Base-by-base conservation (phyloP, 2,329 filamentous ascomycete genomes). In the Cordyceps tenuipes region DNA sequence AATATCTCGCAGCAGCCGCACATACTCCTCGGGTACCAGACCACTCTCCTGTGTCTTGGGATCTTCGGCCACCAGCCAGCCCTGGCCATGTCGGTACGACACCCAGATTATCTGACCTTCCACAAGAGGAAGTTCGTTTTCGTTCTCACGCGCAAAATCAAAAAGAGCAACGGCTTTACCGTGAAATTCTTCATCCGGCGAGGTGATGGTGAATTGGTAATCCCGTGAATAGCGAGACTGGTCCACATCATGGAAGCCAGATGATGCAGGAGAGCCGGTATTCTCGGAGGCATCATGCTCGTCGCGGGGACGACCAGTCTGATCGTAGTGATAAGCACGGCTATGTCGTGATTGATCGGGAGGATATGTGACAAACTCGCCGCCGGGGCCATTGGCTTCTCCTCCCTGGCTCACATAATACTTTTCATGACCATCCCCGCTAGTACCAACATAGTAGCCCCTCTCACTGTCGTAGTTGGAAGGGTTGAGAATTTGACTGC, bases 51-150 rank as follows among this genome's bases (percentile, higher is more conserved):
- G 91, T 0, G 91, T 97, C 72, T 91, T 92, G 13, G 93, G 92
- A 69, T 99, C 94, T 75, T 97, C 90, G 4, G 94, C 94, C 26
- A 99, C 94, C 56, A 99, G 81, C 94, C 94, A 99, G 59, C 94
- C 94, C 74, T 97, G 91, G 17, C 93, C 93, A 70, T 97, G 92
- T 48, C 94, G 84, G 72, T 97, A 99, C 17, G 91, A 96, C 26
- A 99, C 92, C 79, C 94, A 89, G 60, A 99, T 96, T 61, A 97
- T 90, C 70, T 99, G 94, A 6, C 94, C 94, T 74, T 99, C 94
- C 0, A 90, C 86, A 51, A 99, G 77, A 4, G 91, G 91, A 61
- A 99, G 77, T 73, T 99, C 94, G 70, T 97, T 99, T 71, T 97
- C 91, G 71, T 97, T 97, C 73, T 97, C 93, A 36, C 92, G 84